phyloP scores from a whole-genome alignment of 2,329 filamentous ascomycete genomes.

The Colletotrichum musae region DNA sequence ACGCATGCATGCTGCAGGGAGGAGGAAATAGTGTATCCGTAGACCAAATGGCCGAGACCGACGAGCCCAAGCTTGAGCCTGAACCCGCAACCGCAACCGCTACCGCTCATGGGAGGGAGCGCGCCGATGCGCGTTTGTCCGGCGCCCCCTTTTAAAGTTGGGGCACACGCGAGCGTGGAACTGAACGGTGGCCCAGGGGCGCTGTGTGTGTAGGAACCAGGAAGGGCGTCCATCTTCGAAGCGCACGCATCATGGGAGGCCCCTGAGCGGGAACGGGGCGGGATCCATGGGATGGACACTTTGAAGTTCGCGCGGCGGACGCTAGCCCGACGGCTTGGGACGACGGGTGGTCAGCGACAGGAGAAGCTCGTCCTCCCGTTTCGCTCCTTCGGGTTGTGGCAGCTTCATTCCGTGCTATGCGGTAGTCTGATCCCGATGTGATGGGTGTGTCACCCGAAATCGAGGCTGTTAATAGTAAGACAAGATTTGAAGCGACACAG shows the following conservation, averaged over 20 bases:
- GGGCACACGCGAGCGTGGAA: constrained; percentile 12
- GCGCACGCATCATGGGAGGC: constrained; percentile 36
- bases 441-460: constrained; percentile 26
- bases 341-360: constrained; percentile 18
- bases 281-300: constrained; percentile 36
- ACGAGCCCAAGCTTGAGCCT: background rate
- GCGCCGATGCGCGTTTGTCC: constrained; percentile 24
- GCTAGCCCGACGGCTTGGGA: constrained; percentile 35
- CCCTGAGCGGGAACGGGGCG: constrained; percentile 38
- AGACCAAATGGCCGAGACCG: constrained; percentile 24
- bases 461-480: constrained; percentile 16
- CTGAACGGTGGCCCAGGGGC: background rate
- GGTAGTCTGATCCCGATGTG: constrained; percentile 5
- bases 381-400: background rate
- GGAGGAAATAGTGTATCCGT: background rate
- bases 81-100: constrained; percentile 19
- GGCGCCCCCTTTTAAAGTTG: constrained; percentile 25
- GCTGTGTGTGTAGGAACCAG: background rate
- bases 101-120: constrained; percentile 13
- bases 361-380: constrained; percentile 1
- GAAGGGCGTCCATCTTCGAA: constrained; percentile 16
- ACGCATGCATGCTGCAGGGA: constrained; percentile 34
- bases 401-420: background rate
- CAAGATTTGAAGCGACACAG: constrained; percentile 26
- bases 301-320: constrained; percentile 30